Evolutionary conservation across 1,139 yeast genomes (phyloP).

Genomic region (Pichia sp.): DNA sequence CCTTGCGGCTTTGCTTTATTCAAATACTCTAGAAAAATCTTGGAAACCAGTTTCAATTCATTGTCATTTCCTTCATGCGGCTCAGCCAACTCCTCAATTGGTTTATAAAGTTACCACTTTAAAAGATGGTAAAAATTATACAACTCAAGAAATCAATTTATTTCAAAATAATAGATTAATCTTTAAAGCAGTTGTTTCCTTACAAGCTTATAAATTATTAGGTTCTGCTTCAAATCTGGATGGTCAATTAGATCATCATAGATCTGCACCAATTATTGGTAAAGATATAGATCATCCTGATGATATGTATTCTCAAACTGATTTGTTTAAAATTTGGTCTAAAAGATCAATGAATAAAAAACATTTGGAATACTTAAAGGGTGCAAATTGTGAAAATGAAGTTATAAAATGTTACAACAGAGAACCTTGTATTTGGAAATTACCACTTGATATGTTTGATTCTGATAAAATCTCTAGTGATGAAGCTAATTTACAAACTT

Average conservation of each 20-base stretch:
- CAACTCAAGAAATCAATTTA: constrained; percentile 53
- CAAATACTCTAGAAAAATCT: constrained; percentile 35
- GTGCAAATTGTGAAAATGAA: constrained; percentile 14
- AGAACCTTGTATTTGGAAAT: constrained; percentile 38
- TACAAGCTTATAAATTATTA: constrained; percentile 30
- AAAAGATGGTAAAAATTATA: constrained; percentile 57
- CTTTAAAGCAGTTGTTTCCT: constrained; percentile 50
- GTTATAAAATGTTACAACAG: constrained; percentile 27
- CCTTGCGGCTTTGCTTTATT: constrained; percentile 46
- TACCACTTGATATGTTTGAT: constrained; percentile 38
- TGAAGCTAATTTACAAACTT: constrained; percentile 28
- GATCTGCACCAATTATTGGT: constrained; percentile 25
- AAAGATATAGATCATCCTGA: constrained; percentile 28
- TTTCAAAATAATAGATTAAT: constrained; percentile 45
- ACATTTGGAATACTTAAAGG: constrained; percentile 21
- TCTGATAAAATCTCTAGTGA: constrained; percentile 25
- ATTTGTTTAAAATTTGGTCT: constrained; percentile 28
- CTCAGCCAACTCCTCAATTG: constrained; percentile 43
- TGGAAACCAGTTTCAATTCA: constrained; percentile 47
- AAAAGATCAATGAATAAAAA: constrained; percentile 15
- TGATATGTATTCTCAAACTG: constrained; percentile 28
- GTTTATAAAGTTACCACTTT: constrained; percentile 52
- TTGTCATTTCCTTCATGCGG: constrained; percentile 46
- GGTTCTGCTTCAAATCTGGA: constrained; percentile 29
- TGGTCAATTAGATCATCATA: constrained; percentile 28